These are phyloP conservation scores for Podospora conica DNA, from an alignment of 495 filamentous ascomycete genomes.

Conservation along the genomic window DNA sequence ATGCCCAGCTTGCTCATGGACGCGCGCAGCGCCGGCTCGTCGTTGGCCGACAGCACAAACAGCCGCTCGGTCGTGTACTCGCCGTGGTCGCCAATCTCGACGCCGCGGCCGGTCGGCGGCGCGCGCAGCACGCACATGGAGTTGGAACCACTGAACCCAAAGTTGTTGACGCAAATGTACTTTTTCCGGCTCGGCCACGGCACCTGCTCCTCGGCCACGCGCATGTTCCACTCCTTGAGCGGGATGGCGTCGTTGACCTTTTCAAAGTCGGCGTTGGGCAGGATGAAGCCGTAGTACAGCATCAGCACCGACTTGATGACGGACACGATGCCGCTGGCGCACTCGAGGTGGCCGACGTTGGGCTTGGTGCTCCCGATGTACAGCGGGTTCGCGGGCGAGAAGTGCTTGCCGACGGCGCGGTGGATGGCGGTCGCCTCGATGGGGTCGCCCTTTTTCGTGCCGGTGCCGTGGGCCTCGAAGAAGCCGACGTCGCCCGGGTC, in stretches of 20 bases:
- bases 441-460: conserved; percentile 56
- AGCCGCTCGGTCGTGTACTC: conserved; percentile 34
- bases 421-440: conserved; percentile 53
- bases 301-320: conserved; percentile 55
- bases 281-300: conserved; percentile 50
- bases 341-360: conserved; percentile 56
- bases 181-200: conserved; percentile 37
- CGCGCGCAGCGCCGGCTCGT: conserved; percentile 34
- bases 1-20: conserved; percentile 39
- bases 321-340: conserved; percentile 49
- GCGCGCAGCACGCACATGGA: conserved; percentile 35
- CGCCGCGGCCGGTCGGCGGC: conserved; percentile 24
- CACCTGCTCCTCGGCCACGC: conserved; percentile 6
- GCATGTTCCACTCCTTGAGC: conserved; percentile 41
- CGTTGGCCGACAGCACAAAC: conserved; percentile 45
- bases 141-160: conserved; percentile 44
- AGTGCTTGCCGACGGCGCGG: conserved; percentile 36
- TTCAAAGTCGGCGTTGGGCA: conserved; percentile 48
- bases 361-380: conserved; percentile 55
- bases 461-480: conserved; percentile 52
- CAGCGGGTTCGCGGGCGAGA: conserved; percentile 35
- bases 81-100: conserved; percentile 32
- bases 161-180: conserved; percentile 43
- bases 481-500: conserved; percentile 40
- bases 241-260: conserved; percentile 39